A percentile compares a stretch with the other conserved stretches of the same genome.
Conservation (phyloP, 2,329 filamentous ascomycete genomes). For the Phialophora verrucosa region DNA sequence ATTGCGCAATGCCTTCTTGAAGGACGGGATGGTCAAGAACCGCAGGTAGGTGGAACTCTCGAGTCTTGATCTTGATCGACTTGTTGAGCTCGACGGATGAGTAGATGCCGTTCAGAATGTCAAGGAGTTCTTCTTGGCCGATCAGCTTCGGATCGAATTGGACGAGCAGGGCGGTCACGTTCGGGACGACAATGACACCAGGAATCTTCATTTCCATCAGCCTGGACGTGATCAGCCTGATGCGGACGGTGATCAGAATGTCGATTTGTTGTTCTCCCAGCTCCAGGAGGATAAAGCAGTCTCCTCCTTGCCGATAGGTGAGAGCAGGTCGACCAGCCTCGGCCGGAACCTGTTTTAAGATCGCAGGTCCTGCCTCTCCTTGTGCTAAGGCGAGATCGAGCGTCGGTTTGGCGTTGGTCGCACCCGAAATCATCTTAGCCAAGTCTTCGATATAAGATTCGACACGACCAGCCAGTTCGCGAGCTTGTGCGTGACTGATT, state of each 20-base stretch:
- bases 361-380: neutral
- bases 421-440: neutral
- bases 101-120: neutral
- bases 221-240: neutral
- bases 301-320: neutral
- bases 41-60: slow-evolving; percentile 49
- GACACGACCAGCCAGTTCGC: neutral
- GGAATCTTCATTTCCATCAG: neutral
- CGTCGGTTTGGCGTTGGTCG: neutral
- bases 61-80: neutral
- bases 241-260: neutral
- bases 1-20: slow-evolving; percentile 61
- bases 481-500: neutral
- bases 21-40: slow-evolving; percentile 45
- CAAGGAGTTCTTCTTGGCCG: neutral
- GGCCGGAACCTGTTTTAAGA: neutral
- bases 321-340: neutral
- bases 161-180: neutral
- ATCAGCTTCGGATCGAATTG: neutral
- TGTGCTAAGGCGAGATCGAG: neutral
- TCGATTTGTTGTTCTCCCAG: neutral
- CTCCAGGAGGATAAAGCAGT: neutral
- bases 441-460: neutral
- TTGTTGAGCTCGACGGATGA: neutral
- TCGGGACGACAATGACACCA: neutral